Percentiles rank a stretch among this genome's conserved stretches.
These are phyloP conservation scores for Oligophagozyma castellii DNA, from an alignment of 1,139 yeast genomes.

Conservation along the genomic window DNA sequence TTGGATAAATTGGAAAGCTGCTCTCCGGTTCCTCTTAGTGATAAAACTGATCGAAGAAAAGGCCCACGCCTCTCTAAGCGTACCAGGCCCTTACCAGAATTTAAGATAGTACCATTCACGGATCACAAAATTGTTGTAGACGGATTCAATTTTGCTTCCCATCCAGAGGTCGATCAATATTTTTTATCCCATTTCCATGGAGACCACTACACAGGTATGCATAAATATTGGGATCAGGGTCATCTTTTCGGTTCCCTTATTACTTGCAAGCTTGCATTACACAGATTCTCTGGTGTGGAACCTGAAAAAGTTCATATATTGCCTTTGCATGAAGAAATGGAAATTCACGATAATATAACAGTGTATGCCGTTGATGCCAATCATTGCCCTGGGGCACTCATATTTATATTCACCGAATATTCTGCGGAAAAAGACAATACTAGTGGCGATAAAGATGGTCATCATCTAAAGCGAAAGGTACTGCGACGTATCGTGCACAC, in stretches of 20 bases:
- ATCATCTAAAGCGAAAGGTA: neutral
- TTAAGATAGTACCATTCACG: constrained; percentile 38
- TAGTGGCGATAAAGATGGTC: no score
- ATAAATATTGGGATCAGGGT: constrained; percentile 49
- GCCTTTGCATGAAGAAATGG: constrained; percentile 29
- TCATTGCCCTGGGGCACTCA: constrained; percentile 92
- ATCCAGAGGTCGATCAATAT: constrained; percentile 32
- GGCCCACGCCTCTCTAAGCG: no score
- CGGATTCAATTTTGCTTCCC: constrained; percentile 53
- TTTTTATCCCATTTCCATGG: constrained; percentile 77
- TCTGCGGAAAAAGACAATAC: constrained; percentile 8
- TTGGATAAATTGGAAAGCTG: no score
- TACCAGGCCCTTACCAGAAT: constrained; percentile 35
- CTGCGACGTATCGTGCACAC: constrained; percentile 47
- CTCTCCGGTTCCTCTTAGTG: no score
- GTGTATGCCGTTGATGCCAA: constrained; percentile 71
- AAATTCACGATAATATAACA: constrained; percentile 34
- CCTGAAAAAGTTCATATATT: constrained; percentile 37
- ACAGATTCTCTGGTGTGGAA: constrained; percentile 35
- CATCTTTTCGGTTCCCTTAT: constrained; percentile 52
- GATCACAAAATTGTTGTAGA: constrained; percentile 42
- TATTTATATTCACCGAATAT: constrained; percentile 54
- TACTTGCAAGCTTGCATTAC: constrained; percentile 44
- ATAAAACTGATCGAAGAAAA: no score
- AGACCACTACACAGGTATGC: constrained; percentile 84